These are phyloP conservation scores for Cyamopsis tetragonoloba DNA, from an alignment of 306 rosid genomes.

Conservation along the genomic window DNA sequence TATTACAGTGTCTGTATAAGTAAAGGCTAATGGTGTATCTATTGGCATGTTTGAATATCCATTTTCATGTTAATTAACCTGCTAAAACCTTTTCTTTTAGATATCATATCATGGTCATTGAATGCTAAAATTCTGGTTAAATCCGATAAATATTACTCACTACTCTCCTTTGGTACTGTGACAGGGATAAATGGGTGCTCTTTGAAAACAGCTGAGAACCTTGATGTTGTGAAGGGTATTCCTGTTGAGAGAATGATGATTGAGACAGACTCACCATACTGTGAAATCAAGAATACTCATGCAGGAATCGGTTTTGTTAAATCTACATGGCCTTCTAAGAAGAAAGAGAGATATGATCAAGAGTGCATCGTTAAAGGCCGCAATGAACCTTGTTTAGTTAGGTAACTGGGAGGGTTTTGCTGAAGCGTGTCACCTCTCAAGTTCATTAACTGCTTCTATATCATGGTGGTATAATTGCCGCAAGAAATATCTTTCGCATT, in stretches of 20 bases:
- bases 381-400: constrained; percentile 91
- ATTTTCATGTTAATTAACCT: background rate
- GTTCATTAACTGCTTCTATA: background rate
- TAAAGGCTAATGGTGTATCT: background rate
- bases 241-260: constrained; percentile 89
- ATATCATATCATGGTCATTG: constrained; percentile 8
- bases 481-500: background rate
- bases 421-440: background rate
- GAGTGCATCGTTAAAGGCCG: constrained; percentile 79
- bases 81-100: constrained; percentile 12
- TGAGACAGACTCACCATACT: constrained; percentile 94
- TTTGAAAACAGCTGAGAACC: constrained; percentile 71
- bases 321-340: constrained; percentile 77
- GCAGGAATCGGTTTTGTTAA: constrained; percentile 80
- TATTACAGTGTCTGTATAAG: background rate
- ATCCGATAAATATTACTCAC: constrained; percentile 15
- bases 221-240: constrained; percentile 72
- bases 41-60: background rate
- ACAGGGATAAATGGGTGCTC: constrained; percentile 94
- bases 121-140: background rate
- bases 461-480: background rate
- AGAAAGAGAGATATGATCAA: constrained; percentile 87
- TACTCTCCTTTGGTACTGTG: constrained; percentile 21
- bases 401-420: constrained; percentile 39
- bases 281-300: constrained; percentile 88